phyloP scores from a whole-genome alignment of 352 stramenopile species.

The Albugo laibachii region DNA sequence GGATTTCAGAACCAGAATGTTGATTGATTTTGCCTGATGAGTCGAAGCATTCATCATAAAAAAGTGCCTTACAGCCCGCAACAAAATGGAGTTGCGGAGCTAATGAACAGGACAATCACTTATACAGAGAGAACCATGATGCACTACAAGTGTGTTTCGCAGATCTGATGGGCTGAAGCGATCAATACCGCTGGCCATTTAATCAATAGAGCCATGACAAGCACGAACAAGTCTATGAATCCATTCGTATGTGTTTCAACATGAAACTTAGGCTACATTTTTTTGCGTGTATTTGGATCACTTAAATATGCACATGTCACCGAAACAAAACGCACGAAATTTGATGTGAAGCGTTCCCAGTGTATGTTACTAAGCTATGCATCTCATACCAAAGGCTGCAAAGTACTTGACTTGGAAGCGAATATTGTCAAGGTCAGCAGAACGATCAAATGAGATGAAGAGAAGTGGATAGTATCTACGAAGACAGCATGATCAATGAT shows the following conservation, averaged over 20 bases:
- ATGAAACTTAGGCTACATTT: background rate
- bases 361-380: background rate
- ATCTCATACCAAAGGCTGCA: background rate
- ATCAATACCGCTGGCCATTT: conserved; percentile 12
- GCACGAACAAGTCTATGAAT: background rate
- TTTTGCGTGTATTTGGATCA: conserved; percentile 4
- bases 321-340: conserved; percentile 1
- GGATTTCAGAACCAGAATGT: conserved; percentile 11
- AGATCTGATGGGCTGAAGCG: background rate
- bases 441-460: no score
- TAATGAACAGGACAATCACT: conserved; percentile 9
- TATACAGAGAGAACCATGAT: conserved; percentile 6
- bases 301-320: conserved; percentile 4
- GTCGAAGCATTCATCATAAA: conserved; percentile 11
- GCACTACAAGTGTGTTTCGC: no score
- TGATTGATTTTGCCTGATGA: background rate
- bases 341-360: background rate
- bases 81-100: conserved; percentile 9
- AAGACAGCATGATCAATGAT: no score
- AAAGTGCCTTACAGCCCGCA: conserved; percentile 11
- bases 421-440: background rate
- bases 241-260: conserved; percentile 9
- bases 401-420: background rate
- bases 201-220: conserved; percentile 5
- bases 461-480: no score